A percentile compares a stretch with the other conserved stretches of the same genome.
Conservation (phyloP, 2,329 filamentous ascomycete genomes). For the Aspergillus tamarii region DNA sequence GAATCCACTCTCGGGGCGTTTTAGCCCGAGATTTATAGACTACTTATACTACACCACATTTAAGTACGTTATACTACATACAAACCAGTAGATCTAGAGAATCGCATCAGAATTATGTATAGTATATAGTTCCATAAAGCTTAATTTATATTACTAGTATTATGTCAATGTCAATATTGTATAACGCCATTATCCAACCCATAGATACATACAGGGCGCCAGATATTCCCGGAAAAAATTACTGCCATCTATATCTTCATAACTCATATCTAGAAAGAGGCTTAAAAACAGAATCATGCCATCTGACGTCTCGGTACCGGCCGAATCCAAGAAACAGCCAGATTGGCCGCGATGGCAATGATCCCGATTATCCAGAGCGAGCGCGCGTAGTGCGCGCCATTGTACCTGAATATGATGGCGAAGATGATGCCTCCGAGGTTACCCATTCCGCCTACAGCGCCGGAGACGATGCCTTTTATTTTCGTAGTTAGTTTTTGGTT, state of each 20-base stretch:
- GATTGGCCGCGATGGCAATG: slow-evolving; percentile 71
- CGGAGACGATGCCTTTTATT: slow-evolving; percentile 63
- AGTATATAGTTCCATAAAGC: too few relatives aligned
- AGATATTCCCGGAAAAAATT: not conserved
- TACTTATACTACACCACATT: too few relatives aligned
- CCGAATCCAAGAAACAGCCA: slow-evolving; percentile 66
- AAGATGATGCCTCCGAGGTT: slow-evolving; percentile 87
- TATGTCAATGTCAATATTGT: too few relatives aligned
- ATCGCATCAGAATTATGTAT: too few relatives aligned
- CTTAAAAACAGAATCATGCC: not conserved
- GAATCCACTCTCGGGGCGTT: slow-evolving; percentile 26
- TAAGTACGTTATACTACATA: too few relatives aligned
- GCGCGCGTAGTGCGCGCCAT: slow-evolving; percentile 67
- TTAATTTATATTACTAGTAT: too few relatives aligned
- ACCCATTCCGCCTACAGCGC: slow-evolving; percentile 75
- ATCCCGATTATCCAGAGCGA: slow-evolving; percentile 82
- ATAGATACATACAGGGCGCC: too few relatives aligned
- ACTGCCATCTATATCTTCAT: not conserved
- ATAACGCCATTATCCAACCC: too few relatives aligned
- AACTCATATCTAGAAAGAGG: not conserved
- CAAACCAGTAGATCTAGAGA: too few relatives aligned
- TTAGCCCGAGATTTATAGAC: slow-evolving; percentile 24
- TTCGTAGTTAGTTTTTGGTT: slow-evolving; percentile 4
- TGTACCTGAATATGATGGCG: slow-evolving; percentile 79
- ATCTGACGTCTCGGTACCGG: slow-evolving; percentile 60